These are phyloP conservation scores for Amanita fuliginea DNA, from an alignment of 768 basidiomycete genomes.

Conservation along the genomic window DNA sequence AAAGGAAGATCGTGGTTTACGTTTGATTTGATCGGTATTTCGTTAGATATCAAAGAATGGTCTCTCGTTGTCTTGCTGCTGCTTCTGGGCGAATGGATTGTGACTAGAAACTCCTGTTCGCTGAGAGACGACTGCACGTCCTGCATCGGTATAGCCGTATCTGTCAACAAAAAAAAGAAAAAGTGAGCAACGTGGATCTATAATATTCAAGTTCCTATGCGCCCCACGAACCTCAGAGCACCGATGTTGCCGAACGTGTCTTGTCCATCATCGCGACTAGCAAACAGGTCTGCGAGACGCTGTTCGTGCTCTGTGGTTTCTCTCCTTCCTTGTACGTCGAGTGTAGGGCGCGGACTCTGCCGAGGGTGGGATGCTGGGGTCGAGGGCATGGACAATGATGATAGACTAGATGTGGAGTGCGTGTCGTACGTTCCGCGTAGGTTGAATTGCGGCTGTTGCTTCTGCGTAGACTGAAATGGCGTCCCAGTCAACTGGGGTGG, in stretches of 20 bases:
- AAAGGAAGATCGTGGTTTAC: neutral
- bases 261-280: conserved; percentile 82
- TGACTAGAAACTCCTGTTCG: conserved; percentile 34
- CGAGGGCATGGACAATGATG: conserved; percentile 26
- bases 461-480: conserved; percentile 14
- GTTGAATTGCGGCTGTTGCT: conserved; percentile 47
- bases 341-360: conserved; percentile 20
- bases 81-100: conserved; percentile 63
- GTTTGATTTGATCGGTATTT: neutral
- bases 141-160: conserved; percentile 51
- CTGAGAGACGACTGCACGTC: conserved; percentile 29
- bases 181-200: neutral
- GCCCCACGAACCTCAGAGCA: conserved; percentile 41
- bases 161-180: conserved; percentile 17
- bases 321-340: conserved; percentile 28
- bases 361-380: conserved; percentile 17
- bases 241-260: conserved; percentile 96
- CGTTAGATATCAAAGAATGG: conserved; percentile 70
- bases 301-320: conserved; percentile 53
- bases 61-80: conserved; percentile 49
- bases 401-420: conserved; percentile 33
- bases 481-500: conserved; percentile 25
- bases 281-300: conserved; percentile 72
- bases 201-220: neutral
- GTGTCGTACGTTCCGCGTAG: conserved; percentile 59